Percentiles rank a stretch among this genome's conserved stretches.
These are phyloP conservation scores for Capsicum baccatum DNA, from an alignment of 257 asterid species.

Conservation along the genomic window DNA sequence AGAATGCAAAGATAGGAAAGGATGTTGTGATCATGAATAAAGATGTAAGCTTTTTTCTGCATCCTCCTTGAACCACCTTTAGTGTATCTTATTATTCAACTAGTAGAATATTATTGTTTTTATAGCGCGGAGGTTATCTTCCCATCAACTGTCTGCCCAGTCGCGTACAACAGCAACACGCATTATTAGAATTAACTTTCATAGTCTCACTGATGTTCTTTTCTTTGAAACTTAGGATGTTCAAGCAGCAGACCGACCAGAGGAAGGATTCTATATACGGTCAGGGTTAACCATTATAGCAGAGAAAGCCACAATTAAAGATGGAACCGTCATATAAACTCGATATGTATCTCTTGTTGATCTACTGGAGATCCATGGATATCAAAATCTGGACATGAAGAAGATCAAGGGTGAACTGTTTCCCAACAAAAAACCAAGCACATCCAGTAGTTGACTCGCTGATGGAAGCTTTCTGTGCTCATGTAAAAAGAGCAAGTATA, in stretches of 20 bases:
- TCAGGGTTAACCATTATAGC: constrained; percentile 68
- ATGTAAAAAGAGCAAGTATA: constrained; percentile 17
- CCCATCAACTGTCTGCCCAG: neutral
- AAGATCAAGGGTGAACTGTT: neutral
- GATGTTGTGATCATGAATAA: constrained; percentile 82
- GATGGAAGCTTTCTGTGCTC: neutral
- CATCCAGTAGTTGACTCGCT: neutral
- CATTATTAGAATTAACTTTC: neutral
- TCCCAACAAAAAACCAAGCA: neutral
- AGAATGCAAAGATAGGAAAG: constrained; percentile 86
- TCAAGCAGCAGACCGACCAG: constrained; percentile 76
- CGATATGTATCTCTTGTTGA: neutral
- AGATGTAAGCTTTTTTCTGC: constrained; percentile 59
- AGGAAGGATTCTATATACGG: constrained; percentile 84
- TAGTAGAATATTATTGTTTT: neutral
- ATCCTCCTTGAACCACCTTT: neutral
- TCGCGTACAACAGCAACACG: neutral
- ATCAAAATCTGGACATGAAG: neutral
- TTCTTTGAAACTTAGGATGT: constrained; percentile 59
- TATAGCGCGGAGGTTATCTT: neutral
- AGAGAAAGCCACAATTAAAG: constrained; percentile 82
- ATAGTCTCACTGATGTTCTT: neutral
- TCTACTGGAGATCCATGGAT: neutral
- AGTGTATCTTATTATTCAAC: neutral
- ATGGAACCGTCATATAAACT: constrained; percentile 70